A percentile compares a stretch with the other conserved stretches of the same genome.
Conservation (phyloP, 2,329 filamentous ascomycete genomes). For the Ceratocystis papillata region DNA sequence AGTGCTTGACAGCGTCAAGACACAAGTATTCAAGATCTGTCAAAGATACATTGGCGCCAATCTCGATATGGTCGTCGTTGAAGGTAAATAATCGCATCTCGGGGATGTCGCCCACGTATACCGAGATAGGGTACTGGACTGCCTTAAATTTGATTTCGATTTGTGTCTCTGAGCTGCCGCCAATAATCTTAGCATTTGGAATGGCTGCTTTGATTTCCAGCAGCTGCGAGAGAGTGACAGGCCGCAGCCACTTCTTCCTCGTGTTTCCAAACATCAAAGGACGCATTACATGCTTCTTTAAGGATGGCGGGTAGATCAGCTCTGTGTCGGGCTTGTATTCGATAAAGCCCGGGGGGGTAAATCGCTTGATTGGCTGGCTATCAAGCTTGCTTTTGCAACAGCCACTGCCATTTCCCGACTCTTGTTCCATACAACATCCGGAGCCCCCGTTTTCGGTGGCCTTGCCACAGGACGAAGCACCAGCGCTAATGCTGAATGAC, state of each 20-base stretch:
- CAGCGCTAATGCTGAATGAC: conserved; percentile 57
- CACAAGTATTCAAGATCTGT: conserved; percentile 86
- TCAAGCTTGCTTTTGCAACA: conserved; percentile 51
- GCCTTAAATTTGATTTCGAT: conserved; percentile 99
- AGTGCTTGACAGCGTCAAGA: conserved; percentile 65
- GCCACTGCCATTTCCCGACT: conserved; percentile 36
- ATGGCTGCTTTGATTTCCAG: conserved; percentile 81
- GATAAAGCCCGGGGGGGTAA: conserved; percentile 83
- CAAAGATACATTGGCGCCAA: conserved; percentile 84
- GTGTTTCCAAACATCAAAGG: conserved; percentile 89
- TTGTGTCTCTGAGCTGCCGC: conserved; percentile 91
- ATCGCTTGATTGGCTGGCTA: conserved; percentile 50
- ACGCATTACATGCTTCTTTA: conserved; percentile 72
- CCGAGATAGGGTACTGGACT: conserved; percentile 76
- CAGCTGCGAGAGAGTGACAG: conserved; percentile 74
- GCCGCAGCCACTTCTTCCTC: conserved; percentile 84
- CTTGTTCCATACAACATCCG: conserved; percentile 62
- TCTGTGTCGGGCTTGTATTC: conserved; percentile 90
- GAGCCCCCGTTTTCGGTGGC: conserved; percentile 37
- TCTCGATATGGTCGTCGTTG: conserved; percentile 70
- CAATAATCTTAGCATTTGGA: conserved; percentile 85
- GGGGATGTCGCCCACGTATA: conserved; percentile 86
- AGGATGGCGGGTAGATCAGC: conserved; percentile 79
- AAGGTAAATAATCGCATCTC: conserved; percentile 76
- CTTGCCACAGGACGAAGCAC: conserved; percentile 36